Conservation (phyloP, 495 filamentous ascomycete genomes). For the Neurospora tetrasperma region DNA sequence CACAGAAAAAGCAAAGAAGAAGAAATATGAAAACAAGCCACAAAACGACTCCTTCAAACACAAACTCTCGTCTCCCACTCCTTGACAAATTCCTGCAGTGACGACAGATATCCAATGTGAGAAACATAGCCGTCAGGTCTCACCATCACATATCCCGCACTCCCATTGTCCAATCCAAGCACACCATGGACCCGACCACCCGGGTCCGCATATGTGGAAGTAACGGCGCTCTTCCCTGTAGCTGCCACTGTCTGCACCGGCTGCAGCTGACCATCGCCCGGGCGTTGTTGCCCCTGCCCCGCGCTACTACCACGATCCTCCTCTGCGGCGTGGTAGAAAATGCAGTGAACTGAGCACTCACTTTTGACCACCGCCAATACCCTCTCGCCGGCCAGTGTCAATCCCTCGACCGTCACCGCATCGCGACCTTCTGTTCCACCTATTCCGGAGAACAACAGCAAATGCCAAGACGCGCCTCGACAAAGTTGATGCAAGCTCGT, state of each 20-base stretch:
- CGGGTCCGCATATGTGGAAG: slow-evolving; percentile 16
- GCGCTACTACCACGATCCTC: neutral
- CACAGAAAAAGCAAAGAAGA: neutral
- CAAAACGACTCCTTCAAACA: neutral
- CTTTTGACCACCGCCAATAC: slow-evolving; percentile 6
- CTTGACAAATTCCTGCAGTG: slow-evolving; percentile 19
- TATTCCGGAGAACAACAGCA: slow-evolving; percentile 27
- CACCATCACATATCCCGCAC: slow-evolving; percentile 27
- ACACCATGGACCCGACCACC: slow-evolving; percentile 20
- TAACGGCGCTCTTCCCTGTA: neutral
- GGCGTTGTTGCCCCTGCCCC: neutral
- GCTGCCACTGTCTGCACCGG: neutral
- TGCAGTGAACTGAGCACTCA: slow-evolving; percentile 10
- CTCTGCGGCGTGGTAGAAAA: slow-evolving; percentile 1
- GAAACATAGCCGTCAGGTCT: slow-evolving; percentile 33
- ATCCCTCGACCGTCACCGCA: slow-evolving; percentile 7
- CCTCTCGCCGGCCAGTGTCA: slow-evolving; percentile 8
- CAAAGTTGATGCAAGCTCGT: slow-evolving; percentile 22
- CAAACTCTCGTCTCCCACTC: neutral
- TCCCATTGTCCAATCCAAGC: slow-evolving; percentile 23
- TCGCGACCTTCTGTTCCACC: neutral
- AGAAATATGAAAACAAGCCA: neutral
- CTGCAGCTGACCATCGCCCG: neutral
- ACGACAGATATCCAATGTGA: slow-evolving; percentile 25
- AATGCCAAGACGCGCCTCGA: slow-evolving; percentile 15